phyloP scores from a whole-genome alignment of 1,139 yeast genomes.

The Geotrichum cucujoidarum region DNA sequence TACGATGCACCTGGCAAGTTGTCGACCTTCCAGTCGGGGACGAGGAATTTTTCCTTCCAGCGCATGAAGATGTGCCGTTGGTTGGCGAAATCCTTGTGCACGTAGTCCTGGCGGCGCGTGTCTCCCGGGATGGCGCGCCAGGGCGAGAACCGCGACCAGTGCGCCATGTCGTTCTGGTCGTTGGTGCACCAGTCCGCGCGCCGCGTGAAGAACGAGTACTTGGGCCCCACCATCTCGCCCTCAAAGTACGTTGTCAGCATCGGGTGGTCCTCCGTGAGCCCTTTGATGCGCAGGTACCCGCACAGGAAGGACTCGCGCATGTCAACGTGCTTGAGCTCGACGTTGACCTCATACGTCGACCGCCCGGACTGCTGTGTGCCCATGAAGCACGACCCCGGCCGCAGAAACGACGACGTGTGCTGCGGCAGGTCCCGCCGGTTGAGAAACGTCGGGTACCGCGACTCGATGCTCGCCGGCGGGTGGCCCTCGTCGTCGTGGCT shows the following conservation, averaged over 20 bases:
- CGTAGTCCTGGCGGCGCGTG: conserved; percentile 31
- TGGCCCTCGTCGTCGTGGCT: too few relatives aligned
- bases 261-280: conserved; percentile 71
- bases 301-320: conserved; percentile 55
- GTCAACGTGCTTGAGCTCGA: conserved; percentile 69
- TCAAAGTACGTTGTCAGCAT: conserved; percentile 81
- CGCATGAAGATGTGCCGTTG: conserved; percentile 73
- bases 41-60: conserved; percentile 86
- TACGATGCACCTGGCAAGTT: conserved; percentile 68
- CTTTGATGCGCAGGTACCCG: conserved; percentile 76
- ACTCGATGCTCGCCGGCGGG: conserved; percentile 22
- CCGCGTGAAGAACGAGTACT: conserved; percentile 45
- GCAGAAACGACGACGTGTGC: conserved; percentile 36
- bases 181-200: conserved; percentile 56
- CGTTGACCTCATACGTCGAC: conserved; percentile 61
- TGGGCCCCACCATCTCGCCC: conserved; percentile 75
- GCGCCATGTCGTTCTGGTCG: conserved; percentile 68
- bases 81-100: conserved; percentile 33
- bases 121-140: conserved; percentile 43
- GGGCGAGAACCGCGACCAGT: conserved; percentile 76
- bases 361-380: conserved; percentile 77
- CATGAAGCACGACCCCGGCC: conserved; percentile 58
- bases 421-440: conserved; percentile 19
- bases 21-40: conserved; percentile 71
- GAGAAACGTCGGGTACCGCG: conserved; percentile 17